Conservation (phyloP, 345 rosid genomes). For the Populus nigra region DNA sequence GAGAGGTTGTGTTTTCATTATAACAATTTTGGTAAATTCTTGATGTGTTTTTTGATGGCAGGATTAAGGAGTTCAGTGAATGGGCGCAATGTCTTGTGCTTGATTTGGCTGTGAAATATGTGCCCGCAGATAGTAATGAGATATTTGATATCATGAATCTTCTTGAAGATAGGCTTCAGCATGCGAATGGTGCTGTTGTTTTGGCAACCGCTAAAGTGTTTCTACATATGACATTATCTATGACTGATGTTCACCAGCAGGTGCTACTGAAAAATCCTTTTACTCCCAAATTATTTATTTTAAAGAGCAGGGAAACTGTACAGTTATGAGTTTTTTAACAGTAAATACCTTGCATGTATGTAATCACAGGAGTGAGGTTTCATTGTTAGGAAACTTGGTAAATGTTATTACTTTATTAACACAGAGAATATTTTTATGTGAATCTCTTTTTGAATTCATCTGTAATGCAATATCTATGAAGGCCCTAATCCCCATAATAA, state of each 20-base stretch:
- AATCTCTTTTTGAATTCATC: neutral
- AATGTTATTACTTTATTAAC: neutral
- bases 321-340: slow-evolving; percentile 1
- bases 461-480: neutral
- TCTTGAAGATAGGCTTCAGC: slow-evolving; percentile 98
- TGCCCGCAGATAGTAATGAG: slow-evolving; percentile 80
- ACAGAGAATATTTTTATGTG: neutral
- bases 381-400: slow-evolving; percentile 1
- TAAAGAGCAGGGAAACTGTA: neutral
- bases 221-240: slow-evolving; percentile 81
- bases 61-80: slow-evolving; percentile 90
- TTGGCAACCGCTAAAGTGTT: slow-evolving; percentile 85
- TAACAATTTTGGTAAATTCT: neutral
- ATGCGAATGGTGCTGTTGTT: slow-evolving; percentile 99
- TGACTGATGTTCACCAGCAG: slow-evolving; percentile 98
- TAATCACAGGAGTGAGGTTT: slow-evolving; percentile 4
- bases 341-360: slow-evolving; percentile 8
- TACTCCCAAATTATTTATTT: neutral
- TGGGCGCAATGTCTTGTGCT: slow-evolving; percentile 98
- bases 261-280: slow-evolving; percentile 31
- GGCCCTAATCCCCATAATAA: neutral
- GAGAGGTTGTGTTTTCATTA: neutral
- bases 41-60: slow-evolving; percentile 35
- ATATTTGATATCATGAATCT: slow-evolving; percentile 98
- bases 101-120: slow-evolving; percentile 83